Evolutionary conservation across 352 stramenopile genomes (phyloP).

Genomic region (Globisporangium rhizosaccharum): DNA sequence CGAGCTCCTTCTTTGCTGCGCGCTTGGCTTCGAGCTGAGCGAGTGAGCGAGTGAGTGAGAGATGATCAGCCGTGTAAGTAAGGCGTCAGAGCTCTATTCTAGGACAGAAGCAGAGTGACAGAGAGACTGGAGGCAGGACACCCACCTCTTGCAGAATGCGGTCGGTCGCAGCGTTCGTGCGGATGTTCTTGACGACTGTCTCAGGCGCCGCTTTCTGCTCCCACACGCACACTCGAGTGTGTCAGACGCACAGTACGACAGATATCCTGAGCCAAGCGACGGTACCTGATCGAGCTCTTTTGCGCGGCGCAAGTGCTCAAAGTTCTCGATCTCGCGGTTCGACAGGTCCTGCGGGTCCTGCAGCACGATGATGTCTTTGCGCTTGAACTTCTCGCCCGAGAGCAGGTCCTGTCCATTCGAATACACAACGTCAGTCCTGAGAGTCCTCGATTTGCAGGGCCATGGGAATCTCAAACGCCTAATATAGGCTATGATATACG

Average conservation of each 20-base stretch:
- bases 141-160: slow-evolving; percentile 73
- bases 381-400: slow-evolving; percentile 88
- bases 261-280: background rate
- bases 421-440: slow-evolving; percentile 8
- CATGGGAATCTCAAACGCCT: background rate
- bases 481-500: background rate
- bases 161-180: slow-evolving; percentile 76
- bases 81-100: background rate
- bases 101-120: background rate
- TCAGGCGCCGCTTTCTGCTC: slow-evolving; percentile 14
- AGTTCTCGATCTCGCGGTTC: slow-evolving; percentile 96
- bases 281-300: slow-evolving; percentile 40
- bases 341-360: slow-evolving; percentile 92
- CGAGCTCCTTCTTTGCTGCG: slow-evolving; percentile 54
- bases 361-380: slow-evolving; percentile 93
- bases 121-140: background rate
- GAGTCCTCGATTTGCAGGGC: too few species aligned
- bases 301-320: slow-evolving; percentile 90
- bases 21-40: slow-evolving; percentile 57
- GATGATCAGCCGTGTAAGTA: background rate
- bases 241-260: background rate
- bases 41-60: background rate
- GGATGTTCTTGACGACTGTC: slow-evolving; percentile 48
- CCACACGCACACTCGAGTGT: background rate
- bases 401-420: slow-evolving; percentile 83